Base-by-base conservation (phyloP, 2,329 filamentous ascomycete genomes). In the Ophiostoma montium region DNA sequence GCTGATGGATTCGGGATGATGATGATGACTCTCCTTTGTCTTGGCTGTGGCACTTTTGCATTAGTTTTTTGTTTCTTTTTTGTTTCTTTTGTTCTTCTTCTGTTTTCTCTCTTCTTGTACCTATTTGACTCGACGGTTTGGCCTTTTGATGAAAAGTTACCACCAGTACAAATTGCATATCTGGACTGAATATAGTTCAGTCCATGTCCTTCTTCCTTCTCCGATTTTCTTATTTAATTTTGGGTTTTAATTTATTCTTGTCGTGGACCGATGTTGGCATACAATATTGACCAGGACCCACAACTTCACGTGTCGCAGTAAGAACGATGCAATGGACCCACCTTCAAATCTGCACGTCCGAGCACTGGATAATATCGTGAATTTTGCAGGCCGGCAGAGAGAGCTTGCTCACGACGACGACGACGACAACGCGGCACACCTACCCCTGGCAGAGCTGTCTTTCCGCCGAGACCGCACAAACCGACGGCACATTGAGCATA, bases 321-420 rank as follows among this genome's bases (percentile, higher is more conserved):
- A 8, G 23, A 4, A 4, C 23, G 8, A 27, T 27, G 23, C n/a
- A 21, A 27, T 1, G 41, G 51, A 15, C 41, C 53, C 45, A 55
- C 49, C 47, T 52, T 48, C 46, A 46, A 32, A 43, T 35, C 16
- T 49, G 41, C 41, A 11, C 21, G 12, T 46, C 45, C 47, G 30
- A 50, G 35, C 31, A 46, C 49, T 35, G 44, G 47, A 27, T 27
- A 46, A 23, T 36, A 47, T 43, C 49, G 23, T 33, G 36, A 43
- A 36, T 42, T 44, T 47, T 50, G 39, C 32, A 31, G 39, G 36
- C n/a, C 30, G 13, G 9, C 35, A 36, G 32, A 27, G 3, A 15
- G 21, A 30, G 42, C 18, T 45, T n/a, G 18, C 18, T n/a, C 13
- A 7, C 9, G 36, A 35, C 21, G 44, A 19, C 41, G 19, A 36